Evolutionary conservation across 169 alveolate species (phyloP).

Genomic region (Babesia divergens): DNA sequence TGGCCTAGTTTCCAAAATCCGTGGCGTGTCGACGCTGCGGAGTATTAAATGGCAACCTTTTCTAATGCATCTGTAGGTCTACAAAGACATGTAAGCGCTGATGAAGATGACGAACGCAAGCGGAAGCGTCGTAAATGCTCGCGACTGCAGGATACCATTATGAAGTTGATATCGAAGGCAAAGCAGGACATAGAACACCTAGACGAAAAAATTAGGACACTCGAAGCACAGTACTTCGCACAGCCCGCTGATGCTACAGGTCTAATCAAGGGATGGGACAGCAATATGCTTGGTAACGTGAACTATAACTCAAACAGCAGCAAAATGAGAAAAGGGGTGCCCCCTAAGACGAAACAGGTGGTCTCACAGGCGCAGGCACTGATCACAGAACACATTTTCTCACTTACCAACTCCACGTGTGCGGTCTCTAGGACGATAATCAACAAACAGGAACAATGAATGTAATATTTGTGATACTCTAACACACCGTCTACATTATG

Average conservation of each 20-base stretch:
- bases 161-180: constrained; percentile 32
- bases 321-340: constrained; percentile 40
- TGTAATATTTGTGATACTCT: not conserved
- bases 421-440: constrained; percentile 36
- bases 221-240: constrained; percentile 59
- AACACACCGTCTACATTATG: constrained; percentile 10
- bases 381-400: constrained; percentile 61
- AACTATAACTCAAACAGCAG: constrained; percentile 6
- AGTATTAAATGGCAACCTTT: no score
- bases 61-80: not conserved
- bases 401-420: constrained; percentile 64
- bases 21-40: no score
- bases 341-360: constrained; percentile 42
- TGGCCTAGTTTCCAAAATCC: no score
- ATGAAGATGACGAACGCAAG: constrained; percentile 34
- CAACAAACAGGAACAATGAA: constrained; percentile 1
- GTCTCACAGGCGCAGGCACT: constrained; percentile 33
- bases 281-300: constrained; percentile 25
- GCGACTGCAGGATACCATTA: constrained; percentile 54
- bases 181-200: constrained; percentile 33
- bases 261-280: constrained; percentile 63
- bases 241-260: constrained; percentile 65
- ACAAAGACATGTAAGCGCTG: not conserved
- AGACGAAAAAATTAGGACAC: constrained; percentile 58
- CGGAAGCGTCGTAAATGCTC: constrained; percentile 28